These are phyloP conservation scores for Aspergillus intermedius DNA, from an alignment of 2,329 filamentous ascomycete genomes.

Conservation along the genomic window DNA sequence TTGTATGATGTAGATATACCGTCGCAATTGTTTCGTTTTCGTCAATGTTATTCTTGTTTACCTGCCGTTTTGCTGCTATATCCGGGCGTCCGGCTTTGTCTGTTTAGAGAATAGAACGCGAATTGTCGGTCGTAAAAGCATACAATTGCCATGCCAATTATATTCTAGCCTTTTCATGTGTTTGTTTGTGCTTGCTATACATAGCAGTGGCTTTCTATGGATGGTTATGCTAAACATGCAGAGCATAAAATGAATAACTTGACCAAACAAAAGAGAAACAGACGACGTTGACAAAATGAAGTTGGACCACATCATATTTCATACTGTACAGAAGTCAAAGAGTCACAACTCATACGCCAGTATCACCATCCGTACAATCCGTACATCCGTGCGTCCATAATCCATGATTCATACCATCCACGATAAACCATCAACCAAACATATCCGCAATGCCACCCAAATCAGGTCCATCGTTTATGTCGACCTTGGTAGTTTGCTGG, in stretches of 20 bases:
- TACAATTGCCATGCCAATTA: neutral
- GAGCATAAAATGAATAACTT: neutral
- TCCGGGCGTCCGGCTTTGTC: too few relatives aligned
- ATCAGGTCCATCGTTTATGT: constrained; percentile 44
- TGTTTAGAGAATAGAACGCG: too few relatives aligned
- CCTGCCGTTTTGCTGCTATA: too few relatives aligned
- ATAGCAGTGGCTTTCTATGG: neutral
- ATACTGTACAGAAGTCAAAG: neutral
- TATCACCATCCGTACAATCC: too few relatives aligned
- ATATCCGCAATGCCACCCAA: constrained; percentile 49
- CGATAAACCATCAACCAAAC: constrained; percentile 38
- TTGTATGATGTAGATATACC: constrained; percentile 30
- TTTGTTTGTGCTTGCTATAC: constrained; percentile 4
- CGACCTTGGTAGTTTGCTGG: constrained; percentile 34
- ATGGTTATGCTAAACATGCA: neutral
- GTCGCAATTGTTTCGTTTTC: constrained; percentile 21
- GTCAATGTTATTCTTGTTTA: too few relatives aligned
- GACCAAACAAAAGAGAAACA: constrained; percentile 2
- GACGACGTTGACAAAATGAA: neutral
- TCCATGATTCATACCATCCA: neutral
- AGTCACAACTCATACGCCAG: neutral
- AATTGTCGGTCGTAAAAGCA: too few relatives aligned
- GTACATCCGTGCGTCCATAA: neutral
- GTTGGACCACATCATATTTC: neutral
- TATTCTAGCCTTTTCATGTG: neutral